Conservation (phyloP, 108 stramenopile species). For the Bacterosira constricta region DNA sequence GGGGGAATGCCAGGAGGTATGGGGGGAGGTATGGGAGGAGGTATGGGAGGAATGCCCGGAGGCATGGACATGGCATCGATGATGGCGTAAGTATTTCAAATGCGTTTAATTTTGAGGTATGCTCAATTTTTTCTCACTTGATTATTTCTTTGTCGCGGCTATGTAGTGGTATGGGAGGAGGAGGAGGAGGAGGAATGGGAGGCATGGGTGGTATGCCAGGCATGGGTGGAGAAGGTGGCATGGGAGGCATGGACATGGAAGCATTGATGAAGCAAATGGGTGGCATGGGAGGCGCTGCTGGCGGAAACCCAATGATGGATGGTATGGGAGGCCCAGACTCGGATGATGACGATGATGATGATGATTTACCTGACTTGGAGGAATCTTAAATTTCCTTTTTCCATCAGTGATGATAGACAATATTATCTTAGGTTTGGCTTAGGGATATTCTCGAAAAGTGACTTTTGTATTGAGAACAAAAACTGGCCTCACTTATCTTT, state of each 20-base stretch:
- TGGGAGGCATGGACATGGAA: conserved; percentile 75
- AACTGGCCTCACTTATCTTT: not conserved
- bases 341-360: conserved; percentile 74
- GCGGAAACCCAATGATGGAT: conserved; percentile 17
- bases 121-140: not conserved
- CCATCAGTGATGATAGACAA: no score
- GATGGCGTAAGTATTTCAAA: conserved; percentile 18
- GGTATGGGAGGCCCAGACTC: conserved; percentile 50
- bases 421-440: no score
- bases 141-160: not conserved
- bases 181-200: conserved; percentile 50
- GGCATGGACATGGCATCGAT: conserved; percentile 39
- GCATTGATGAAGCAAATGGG: conserved; percentile 76
- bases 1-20: no score
- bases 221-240: conserved; percentile 55
- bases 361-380: conserved; percentile 85
- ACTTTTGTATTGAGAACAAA: no score
- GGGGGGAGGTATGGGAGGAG: conserved; percentile 80
- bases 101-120: not conserved
- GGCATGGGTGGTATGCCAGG: conserved; percentile 63
- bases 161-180: conserved; percentile 46
- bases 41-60: conserved; percentile 72
- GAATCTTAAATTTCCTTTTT: conserved; percentile 13
- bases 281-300: conserved; percentile 63
- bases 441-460: no score